Base-by-base conservation (phyloP, 805 yeast genomes). In the Pichia eremophila region DNA sequence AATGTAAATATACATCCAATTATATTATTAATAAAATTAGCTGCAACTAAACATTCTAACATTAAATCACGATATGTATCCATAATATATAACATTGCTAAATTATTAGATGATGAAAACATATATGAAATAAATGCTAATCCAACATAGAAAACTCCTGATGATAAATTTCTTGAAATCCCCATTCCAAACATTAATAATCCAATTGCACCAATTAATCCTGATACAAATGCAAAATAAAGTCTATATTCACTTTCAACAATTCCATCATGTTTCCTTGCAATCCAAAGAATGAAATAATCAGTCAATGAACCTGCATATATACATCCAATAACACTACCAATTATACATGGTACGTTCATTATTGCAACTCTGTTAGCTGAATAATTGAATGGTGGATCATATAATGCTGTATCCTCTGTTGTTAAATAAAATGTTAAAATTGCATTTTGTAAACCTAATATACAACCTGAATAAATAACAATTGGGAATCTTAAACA, bases 361-460 rank as follows among this genome's bases (percentile, higher is more conserved):
- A 84, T 82, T 41, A 83, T 59, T 0, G 87, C 90, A n/a, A 85
- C 85, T 38, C 77, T 81, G 2, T 73, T 68, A 50, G 74, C 74
- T 15, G 79, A 68, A 57, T 78, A 83, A 62, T 79, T 78, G 70
- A 77, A 85, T 9, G 91, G 91, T 0, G 72, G 70, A 45, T 70
- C 78, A 44, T 76, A 77, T 62, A 78, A 80, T 51, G 68, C 66
- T 39, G 80, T 79, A 51, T 83, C 89, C 58, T 83, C 82, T 4
- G 85, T 77, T 2, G 90, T 83, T 50, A 85, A 62, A 63, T 84
- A 85, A 58, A 85, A 84, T 0, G 89, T 74, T 52, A 84, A 68
- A 58, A 83, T 77, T 0, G 88, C 85, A 59, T 82, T 85, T 60
- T 84, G 90, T 47, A 79, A 70, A 22, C 91, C 91, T 88, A 90